Evolutionary conservation across 345 rosid genomes (phyloP).

Genomic region (Salix caprea): DNA sequence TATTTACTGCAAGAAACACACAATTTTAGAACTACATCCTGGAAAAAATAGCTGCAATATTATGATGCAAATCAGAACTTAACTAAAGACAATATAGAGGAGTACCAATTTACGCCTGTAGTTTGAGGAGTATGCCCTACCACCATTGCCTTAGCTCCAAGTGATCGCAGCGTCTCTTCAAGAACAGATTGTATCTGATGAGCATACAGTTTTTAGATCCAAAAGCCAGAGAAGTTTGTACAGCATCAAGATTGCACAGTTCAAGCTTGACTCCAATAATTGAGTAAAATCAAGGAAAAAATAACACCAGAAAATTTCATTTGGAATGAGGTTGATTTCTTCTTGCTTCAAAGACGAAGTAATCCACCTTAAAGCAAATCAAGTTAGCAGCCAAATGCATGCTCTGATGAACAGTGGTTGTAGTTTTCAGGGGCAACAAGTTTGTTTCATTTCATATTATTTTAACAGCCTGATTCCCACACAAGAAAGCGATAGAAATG

Average conservation of each 20-base stretch:
- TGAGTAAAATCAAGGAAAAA: too few species aligned
- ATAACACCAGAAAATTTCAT: too few species aligned
- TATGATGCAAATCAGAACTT: neutral
- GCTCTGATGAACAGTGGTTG: too few species aligned
- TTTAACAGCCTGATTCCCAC: neutral
- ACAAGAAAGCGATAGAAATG: neutral
- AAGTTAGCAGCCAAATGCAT: too few species aligned
- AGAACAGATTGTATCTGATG: constrained; percentile 59
- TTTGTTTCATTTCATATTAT: neutral
- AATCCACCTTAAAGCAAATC: too few species aligned
- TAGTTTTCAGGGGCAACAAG: too few species aligned
- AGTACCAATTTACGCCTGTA: constrained; percentile 77
- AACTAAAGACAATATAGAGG: neutral
- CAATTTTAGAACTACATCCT: neutral
- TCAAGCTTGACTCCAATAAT: too few species aligned
- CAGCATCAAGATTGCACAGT: neutral
- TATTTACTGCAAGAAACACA: constrained; percentile 52
- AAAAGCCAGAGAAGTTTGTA: neutral
- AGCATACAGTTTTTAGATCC: constrained; percentile 15
- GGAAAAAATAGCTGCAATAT: neutral
- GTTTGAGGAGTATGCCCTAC: constrained; percentile 96
- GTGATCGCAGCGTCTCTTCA: constrained; percentile 54
- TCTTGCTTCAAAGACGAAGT: too few species aligned
- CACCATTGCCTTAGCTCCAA: constrained; percentile 86
- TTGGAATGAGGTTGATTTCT: neutral